Percentiles rank a stretch among this genome's conserved stretches.
Evolutionary conservation across 345 rosid species (phyloP).

Genomic region (Brassica napus): Da-Ae NC_063434.1:7110001-7110500

Average conservation of each 20-base stretch:
- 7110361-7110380: slow-evolving; percentile 28
- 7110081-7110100: slow-evolving; percentile 61
- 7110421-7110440: slow-evolving; percentile 40
- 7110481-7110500: slow-evolving; percentile 62
- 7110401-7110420: slow-evolving; percentile 16
- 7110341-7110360: slow-evolving; percentile 38
- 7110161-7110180: slow-evolving; percentile 26
- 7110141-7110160: slow-evolving; percentile 28
- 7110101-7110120: slow-evolving; percentile 35
- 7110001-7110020: slow-evolving; percentile 66
- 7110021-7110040: slow-evolving; percentile 47
- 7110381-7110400: slow-evolving; percentile 25
- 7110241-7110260: slow-evolving; percentile 79
- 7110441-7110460: slow-evolving; percentile 55
- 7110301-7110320: slow-evolving; percentile 43
- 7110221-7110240: slow-evolving; percentile 54
- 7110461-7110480: slow-evolving; percentile 55
- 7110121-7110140: slow-evolving; percentile 38
- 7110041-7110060: slow-evolving; percentile 50
- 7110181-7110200: slow-evolving; percentile 36
- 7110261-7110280: slow-evolving; percentile 41
- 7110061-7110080: slow-evolving; percentile 63
- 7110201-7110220: slow-evolving; percentile 31
- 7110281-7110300: slow-evolving; percentile 47
- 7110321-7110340: slow-evolving; percentile 50